Conservation (phyloP, 2,329 filamentous ascomycete species). For the Alternaria sp. region DNA sequence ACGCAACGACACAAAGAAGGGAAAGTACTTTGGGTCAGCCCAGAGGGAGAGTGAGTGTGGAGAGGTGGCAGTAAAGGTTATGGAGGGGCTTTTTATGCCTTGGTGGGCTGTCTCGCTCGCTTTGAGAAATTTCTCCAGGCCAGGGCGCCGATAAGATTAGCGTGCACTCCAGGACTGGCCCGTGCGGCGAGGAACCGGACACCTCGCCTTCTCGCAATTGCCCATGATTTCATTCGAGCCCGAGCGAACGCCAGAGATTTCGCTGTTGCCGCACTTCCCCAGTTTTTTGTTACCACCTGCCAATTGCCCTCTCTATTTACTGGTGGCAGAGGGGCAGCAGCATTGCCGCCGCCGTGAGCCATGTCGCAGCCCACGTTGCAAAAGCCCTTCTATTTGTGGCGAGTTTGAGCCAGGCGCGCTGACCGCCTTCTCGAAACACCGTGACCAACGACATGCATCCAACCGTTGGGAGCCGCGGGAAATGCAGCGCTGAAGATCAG, state of each 20-base stretch:
- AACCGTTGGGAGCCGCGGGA: slow-evolving; percentile 20
- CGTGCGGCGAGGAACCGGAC: slow-evolving; percentile 12
- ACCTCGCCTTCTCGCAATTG: slow-evolving; percentile 7
- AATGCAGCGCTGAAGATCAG: slow-evolving; percentile 27
- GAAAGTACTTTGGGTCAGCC: slow-evolving; percentile 39
- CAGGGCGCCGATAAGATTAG: slow-evolving; percentile 35
- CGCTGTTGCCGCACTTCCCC: slow-evolving; percentile 22
- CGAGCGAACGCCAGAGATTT: slow-evolving; percentile 16
- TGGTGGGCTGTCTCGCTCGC: slow-evolving; percentile 27
- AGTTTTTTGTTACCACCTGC: slow-evolving; percentile 2
- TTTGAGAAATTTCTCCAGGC: slow-evolving; percentile 27
- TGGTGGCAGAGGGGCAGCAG: slow-evolving; percentile 4
- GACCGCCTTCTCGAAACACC: slow-evolving; percentile 32
- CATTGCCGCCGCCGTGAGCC: slow-evolving; percentile 9
- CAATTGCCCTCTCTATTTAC: background rate
- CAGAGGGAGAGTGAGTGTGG: slow-evolving; percentile 34
- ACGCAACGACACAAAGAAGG: slow-evolving; percentile 39
- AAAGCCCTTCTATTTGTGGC: slow-evolving; percentile 34
- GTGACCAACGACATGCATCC: slow-evolving; percentile 18
- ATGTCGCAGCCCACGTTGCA: slow-evolving; percentile 28
- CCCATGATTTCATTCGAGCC: slow-evolving; percentile 16
- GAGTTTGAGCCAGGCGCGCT: slow-evolving; percentile 31
- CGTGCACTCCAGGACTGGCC: slow-evolving; percentile 13
- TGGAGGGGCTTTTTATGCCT: slow-evolving; percentile 34
- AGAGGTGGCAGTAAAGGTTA: slow-evolving; percentile 18